Percentiles rank a stretch among this genome's conserved stretches.
phyloP scores from a whole-genome alignment of 2,329 filamentous ascomycete species.

The Aspergillus carbonarius region DNA sequence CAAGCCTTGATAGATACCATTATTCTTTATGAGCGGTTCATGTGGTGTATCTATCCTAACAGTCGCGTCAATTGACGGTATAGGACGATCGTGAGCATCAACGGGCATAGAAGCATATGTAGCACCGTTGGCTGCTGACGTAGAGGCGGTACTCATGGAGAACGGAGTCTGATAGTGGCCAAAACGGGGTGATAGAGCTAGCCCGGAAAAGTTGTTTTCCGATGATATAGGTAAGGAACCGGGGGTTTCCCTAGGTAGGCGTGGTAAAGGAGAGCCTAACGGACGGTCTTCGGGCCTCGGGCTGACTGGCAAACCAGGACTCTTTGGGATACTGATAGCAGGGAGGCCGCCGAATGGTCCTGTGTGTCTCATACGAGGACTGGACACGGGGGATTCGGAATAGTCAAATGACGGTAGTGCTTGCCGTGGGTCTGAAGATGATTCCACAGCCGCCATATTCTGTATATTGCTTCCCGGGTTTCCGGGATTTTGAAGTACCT shows the following conservation, averaged over 20 bases:
- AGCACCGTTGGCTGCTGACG: constrained; percentile 49
- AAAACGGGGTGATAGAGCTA: constrained; percentile 69
- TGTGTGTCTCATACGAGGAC: constrained; percentile 24
- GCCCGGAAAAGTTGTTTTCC: constrained; percentile 49
- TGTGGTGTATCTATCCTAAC: constrained; percentile 37
- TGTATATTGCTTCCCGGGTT: background rate
- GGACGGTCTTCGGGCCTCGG: constrained; percentile 61
- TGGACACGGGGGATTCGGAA: constrained; percentile 32
- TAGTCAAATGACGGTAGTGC: constrained; percentile 34
- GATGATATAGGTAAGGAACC: constrained; percentile 69
- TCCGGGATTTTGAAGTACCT: constrained; percentile 53
- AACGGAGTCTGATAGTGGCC: constrained; percentile 72
- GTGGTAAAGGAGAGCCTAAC: constrained; percentile 59
- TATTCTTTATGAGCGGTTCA: constrained; percentile 32
- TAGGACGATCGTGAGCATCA: constrained; percentile 18
- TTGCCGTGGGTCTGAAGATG: constrained; percentile 52
- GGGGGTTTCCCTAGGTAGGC: constrained; percentile 52
- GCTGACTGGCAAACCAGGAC: constrained; percentile 64
- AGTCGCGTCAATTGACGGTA: constrained; percentile 39
- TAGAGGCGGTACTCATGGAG: constrained; percentile 38
- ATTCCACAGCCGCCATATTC: background rate
- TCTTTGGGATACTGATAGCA: constrained; percentile 52
- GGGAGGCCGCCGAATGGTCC: constrained; percentile 38
- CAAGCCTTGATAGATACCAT: constrained; percentile 70
- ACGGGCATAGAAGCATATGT: constrained; percentile 11